These are phyloP conservation scores for Aquilaria yunnanensis DNA, from an alignment of 345 rosid species.

Conservation along the genomic window DNA sequence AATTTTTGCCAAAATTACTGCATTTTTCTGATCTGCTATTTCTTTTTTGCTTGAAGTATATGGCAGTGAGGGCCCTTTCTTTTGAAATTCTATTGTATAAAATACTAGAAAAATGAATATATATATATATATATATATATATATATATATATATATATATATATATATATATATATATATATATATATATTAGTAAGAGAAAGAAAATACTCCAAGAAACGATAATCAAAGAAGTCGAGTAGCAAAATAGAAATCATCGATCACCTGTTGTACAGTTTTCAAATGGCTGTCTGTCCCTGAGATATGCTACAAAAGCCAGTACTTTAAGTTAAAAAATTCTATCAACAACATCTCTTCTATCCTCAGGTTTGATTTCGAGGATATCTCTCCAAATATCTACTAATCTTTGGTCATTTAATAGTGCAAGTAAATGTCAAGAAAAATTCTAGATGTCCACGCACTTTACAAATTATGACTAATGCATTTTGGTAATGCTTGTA, in stretches of 20 bases:
- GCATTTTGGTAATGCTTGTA: neutral
- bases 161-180: neutral
- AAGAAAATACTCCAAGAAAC: neutral
- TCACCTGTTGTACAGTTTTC: neutral
- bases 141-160: neutral
- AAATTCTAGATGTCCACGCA: neutral
- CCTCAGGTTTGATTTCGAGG: neutral
- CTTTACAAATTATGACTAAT: neutral
- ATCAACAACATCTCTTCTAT: neutral
- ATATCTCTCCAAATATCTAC: neutral
- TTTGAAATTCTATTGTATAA: neutral
- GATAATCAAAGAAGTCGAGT: neutral
- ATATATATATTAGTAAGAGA: neutral
- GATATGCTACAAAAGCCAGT: neutral
- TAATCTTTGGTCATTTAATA: neutral
- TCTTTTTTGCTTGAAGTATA: neutral
- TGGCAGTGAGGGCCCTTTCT: neutral
- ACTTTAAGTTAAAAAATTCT: neutral
- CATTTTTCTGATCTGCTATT: neutral
- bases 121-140: neutral
- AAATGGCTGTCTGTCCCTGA: neutral
- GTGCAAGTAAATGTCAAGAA: neutral
- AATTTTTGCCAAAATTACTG: neutral
- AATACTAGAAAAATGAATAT: neutral
- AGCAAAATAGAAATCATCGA: neutral